These are phyloP conservation scores for Gastrodia elata DNA, from an alignment of 106 monocot genomes.

Conservation along the genomic window DNA sequence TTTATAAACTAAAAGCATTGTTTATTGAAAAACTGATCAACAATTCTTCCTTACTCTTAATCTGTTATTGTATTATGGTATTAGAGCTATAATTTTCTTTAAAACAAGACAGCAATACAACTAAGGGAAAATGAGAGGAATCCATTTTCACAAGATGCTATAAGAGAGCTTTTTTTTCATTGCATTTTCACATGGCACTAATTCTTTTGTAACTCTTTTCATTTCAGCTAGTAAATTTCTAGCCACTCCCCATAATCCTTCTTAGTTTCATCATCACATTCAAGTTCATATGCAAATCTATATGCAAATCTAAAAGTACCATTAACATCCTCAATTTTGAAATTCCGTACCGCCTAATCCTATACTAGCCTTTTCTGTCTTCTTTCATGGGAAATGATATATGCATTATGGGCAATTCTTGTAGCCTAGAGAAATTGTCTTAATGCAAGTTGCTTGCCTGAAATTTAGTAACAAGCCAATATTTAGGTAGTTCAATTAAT, in stretches of 20 bases:
- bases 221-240: background rate
- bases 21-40: too few species aligned
- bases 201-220: background rate
- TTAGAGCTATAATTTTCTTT: too few species aligned
- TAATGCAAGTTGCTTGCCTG: background rate
- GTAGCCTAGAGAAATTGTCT: too few species aligned
- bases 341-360: background rate
- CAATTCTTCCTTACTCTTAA: too few species aligned
- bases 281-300: background rate
- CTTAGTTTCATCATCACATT: background rate
- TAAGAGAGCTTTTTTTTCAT: too few species aligned
- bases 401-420: too few species aligned
- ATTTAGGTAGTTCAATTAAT: too few species aligned
- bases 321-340: background rate
- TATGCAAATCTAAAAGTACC: background rate
- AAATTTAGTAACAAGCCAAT: background rate
- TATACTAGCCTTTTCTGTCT: background rate
- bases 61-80: too few species aligned
- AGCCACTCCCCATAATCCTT: background rate
- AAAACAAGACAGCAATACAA: too few species aligned
- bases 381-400: background rate
- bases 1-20: too few species aligned
- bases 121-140: background rate
- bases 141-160: background rate
- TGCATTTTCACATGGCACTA: too few species aligned